These are phyloP conservation scores for Phytophthora crassamura DNA, from an alignment of 352 stramenopile genomes.

Conservation along the genomic window DNA sequence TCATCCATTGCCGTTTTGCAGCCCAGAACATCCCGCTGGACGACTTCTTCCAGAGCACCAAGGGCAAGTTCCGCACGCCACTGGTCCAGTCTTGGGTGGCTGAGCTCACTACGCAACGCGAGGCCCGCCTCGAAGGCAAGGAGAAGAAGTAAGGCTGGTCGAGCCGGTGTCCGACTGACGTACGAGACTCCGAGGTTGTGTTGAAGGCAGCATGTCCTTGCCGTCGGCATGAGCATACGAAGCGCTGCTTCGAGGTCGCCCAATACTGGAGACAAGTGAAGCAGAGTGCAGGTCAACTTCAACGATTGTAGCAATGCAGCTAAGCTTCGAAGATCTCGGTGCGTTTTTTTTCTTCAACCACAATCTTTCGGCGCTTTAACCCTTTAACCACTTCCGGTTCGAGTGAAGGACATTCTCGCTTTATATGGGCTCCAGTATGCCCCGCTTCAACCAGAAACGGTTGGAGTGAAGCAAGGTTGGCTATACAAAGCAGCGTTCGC, in stretches of 20 bases:
- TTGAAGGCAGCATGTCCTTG: background rate
- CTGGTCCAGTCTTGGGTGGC: conserved; percentile 81
- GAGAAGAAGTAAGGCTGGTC: conserved; percentile 6
- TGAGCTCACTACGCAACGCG: conserved; percentile 67
- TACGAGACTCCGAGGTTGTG: no score
- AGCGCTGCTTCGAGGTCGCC: no score
- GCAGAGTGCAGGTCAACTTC: conserved; percentile 22
- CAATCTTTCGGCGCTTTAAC: no score
- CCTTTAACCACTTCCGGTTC: no score
- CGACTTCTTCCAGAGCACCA: conserved; percentile 86
- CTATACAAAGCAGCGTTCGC: no score
- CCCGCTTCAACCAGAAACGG: no score
- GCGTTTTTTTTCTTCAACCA: no score
- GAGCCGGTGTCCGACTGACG: no score
- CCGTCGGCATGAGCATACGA: background rate
- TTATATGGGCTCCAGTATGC: no score
- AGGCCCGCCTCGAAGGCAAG: conserved; percentile 35
- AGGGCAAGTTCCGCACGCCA: conserved; percentile 82
- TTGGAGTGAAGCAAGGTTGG: no score
- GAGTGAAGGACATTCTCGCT: no score
- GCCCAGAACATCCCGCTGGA: conserved; percentile 66
- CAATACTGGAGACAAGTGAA: background rate
- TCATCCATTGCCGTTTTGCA: conserved; percentile 13
- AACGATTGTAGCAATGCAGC: conserved; percentile 22
- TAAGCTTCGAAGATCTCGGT: background rate